Evolutionary conservation across 768 basidiomycete genomes (phyloP), one percentile per base, ranked within the genome.

Genomic region (Serendipita indica): DNA sequence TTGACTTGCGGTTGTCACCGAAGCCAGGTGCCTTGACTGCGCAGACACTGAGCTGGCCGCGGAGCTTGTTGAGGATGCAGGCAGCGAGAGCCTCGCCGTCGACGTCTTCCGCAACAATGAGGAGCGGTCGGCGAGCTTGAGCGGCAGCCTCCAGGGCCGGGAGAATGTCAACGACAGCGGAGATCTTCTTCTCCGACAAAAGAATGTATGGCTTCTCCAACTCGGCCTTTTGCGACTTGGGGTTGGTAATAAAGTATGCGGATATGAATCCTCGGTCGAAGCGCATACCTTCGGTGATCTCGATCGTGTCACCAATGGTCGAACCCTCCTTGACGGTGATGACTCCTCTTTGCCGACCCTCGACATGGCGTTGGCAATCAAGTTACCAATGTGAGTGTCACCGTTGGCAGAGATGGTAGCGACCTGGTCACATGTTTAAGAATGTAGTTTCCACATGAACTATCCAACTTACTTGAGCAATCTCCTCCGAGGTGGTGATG

Each of bases 241-340:
- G 87, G 74, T 99, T 91, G 63, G 94, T 98, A 72, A 99, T 83
- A 71, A 98, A 96, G 80, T 97, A 97, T 0, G 93, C 90, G 1
- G 89, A 91, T 73, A 97, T 94, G 79, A 81, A 99, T 20, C 94
- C 94, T 58, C 94, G 87, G 80, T 99, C 94, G 74, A 99, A 97
- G 67, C 92, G 84, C 94, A 99, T 99, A 72, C 94, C 94, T 74
- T 99, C 94, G 27, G 94, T 97, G 67, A 99, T 92, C 71, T 99
- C 94, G 69, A 97, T 97, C 73, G 96, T 92, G 68, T 99, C 94
- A 66, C 97, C 92, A 63, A 93, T 96, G 3, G 94, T 98, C 65
- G 86, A 83, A 41, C 94, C 94, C 72, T 99, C 94, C 77, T 98
- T 99, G 71, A 99, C 93, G 54, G 94, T 98, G 76, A 99, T 98